Percentiles rank a stretch among this genome's conserved stretches.
Conservation (phyloP, 1,139 yeast genomes). For the Sugiyamaella paludigena region DNA sequence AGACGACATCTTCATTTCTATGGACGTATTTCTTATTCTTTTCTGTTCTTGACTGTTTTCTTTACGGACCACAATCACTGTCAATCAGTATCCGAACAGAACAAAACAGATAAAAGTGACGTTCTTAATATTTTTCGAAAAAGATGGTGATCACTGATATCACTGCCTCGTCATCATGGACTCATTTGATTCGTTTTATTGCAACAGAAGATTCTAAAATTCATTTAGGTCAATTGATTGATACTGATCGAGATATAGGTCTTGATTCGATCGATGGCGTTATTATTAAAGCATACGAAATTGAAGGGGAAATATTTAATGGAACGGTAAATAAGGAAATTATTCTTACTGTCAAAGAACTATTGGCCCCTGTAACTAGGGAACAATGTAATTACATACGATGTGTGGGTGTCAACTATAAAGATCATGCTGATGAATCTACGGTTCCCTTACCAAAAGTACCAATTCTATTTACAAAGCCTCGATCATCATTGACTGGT, state of each 20-base stretch:
- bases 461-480: slow-evolving; percentile 1
- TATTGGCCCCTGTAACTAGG: neutral
- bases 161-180: no score
- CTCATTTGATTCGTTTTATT: slow-evolving; percentile 6
- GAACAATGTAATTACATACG: neutral
- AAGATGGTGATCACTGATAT: no score
- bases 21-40: no score
- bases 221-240: slow-evolving; percentile 7
- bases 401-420: neutral
- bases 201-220: slow-evolving; percentile 1
- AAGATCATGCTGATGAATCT: slow-evolving; percentile 1
- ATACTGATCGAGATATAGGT: slow-evolving; percentile 3
- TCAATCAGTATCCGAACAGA: no score
- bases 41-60: no score
- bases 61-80: no score
- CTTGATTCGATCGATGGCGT: neutral
- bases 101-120: no score
- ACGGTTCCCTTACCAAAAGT: neutral
- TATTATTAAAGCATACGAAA: slow-evolving; percentile 3
- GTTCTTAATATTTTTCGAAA: no score
- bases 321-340: slow-evolving; percentile 1
- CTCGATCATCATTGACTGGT: neutral
- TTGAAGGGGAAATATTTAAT: slow-evolving; percentile 3
- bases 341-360: neutral
- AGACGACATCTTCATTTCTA: no score